Base-by-base conservation (phyloP, 345 rosid genomes). In the Sisymbrium altissimum region DNA sequence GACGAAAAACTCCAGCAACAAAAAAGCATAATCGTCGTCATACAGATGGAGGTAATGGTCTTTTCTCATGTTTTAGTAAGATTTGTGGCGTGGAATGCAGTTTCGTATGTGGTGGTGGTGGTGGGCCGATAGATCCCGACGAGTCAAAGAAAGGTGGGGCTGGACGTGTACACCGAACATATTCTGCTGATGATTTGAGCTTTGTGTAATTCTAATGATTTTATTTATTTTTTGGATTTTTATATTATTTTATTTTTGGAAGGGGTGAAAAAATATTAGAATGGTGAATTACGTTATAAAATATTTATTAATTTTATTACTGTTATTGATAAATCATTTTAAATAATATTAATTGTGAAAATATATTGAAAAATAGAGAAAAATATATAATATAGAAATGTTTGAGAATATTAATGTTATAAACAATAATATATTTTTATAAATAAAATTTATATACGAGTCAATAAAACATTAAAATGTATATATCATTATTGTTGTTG, bases 51-150 rank as follows among this genome's bases (percentile, higher is more conserved):
- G 80, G 78, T 4, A 78, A 55, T 0, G 83, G 90, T 0, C 48
- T 74, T 36, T 89, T 89, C 60, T 84, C 98, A 3, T 92, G 98
- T 64, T 86, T 92, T 19, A 75, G 97, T 46, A 85, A 79, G 9
- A 71, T 88, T 0, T 92, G 95, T 18, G 98, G 98, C 0, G 71
- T 85, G 13, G 84, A 91, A 21, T 86, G 89, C 77, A 83, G 93
- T 65, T 85, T 91, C 27, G 87, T 84, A 0, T 88, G 95, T 25
- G 98, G 83, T 4, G 66, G 92, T 18, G 56, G 67, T 14, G 58
- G 65, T 46, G 36, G 48, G 5, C 1, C 55, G 4, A 4, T 18
- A 44, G 21, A 0, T 0, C 6, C 8, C 1, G 45, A 69, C 3
- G 64, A 38, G 3, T 75, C 71, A 43, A 68, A 62, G 39, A 68